A percentile compares a stretch with the other conserved stretches of the same genome.
Evolutionary conservation across 805 yeast genomes (phyloP).

Genomic region (Pichia nakasei): DNA sequence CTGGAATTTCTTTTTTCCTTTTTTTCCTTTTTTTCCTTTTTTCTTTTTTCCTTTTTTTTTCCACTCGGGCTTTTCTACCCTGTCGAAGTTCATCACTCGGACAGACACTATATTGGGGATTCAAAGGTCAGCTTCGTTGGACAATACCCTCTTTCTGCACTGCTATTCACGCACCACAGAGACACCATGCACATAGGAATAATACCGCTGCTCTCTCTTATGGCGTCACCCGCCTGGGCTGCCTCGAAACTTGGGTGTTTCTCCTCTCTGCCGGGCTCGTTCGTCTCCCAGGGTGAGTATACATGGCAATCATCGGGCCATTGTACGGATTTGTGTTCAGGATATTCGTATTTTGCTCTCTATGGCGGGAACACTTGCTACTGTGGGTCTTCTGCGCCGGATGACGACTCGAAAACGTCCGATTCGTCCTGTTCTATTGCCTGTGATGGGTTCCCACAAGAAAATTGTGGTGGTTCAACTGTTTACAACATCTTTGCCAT

Average conservation of each 20-base stretch:
- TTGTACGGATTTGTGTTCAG: conserved; percentile 38
- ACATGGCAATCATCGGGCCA: conserved; percentile 51
- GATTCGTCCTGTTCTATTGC: conserved; percentile 30
- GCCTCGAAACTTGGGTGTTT: conserved; percentile 31
- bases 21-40: too few species aligned
- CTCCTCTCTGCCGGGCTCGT: conserved; percentile 28
- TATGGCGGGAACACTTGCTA: conserved; percentile 50
- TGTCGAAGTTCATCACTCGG: too few species aligned
- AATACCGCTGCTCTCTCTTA: neutral
- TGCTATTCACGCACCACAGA: too few species aligned
- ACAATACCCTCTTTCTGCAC: too few species aligned
- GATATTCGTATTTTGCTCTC: conserved; percentile 40
- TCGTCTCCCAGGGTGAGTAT: conserved; percentile 37
- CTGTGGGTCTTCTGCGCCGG: conserved; percentile 48
- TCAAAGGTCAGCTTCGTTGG: too few species aligned
- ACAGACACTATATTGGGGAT: too few species aligned
- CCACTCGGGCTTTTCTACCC: too few species aligned
- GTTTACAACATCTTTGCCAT: conserved; percentile 39
- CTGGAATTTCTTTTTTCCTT: too few species aligned
- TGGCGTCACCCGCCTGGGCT: neutral
- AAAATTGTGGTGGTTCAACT: conserved; percentile 49
- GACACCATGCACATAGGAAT: neutral
- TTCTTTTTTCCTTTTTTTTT: too few species aligned
- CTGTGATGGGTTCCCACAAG: conserved; percentile 58
- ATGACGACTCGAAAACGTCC: conserved; percentile 12